Evolutionary conservation across 2,329 filamentous ascomycete species (phyloP), one percentile per base, ranked within the genome.

Genomic region (Tolypocladium amazonense): DNA sequence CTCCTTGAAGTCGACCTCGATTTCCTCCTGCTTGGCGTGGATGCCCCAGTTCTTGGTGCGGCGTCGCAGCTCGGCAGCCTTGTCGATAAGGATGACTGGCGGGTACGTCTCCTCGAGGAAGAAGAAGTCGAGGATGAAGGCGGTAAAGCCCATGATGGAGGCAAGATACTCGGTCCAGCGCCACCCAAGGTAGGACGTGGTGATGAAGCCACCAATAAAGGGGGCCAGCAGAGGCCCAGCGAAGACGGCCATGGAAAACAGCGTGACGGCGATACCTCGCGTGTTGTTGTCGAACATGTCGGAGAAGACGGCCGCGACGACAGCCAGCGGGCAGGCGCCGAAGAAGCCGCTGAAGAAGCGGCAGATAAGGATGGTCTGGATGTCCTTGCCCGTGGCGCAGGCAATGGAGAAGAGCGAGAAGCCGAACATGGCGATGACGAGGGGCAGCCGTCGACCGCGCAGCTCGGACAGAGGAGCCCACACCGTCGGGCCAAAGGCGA

Each of bases 261-360:
- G 61, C 11, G 76, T 75, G 58, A 78, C 72, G 59, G 75, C 73
- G 30, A 75, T 72, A 60, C 87, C 82, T 64, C 86, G 79, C 53
- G 80, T 82, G 63, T 78, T 76, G 72, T 87, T 85, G 72, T 85
- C 81, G 66, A 87, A 87, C 82, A 89, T 86, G 72, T 90, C 88
- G 27, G 84, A 85, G 72, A 89, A 89, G 58, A 89, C 84, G 61
- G 86, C 87, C 4, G 84, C 87, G 58, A 88, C 87, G 68, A 89
- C 79, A 65, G 89, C 81, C 50, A 90, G 73, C 2, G 86, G 84
- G 61, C 83, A 87, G 57, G 86, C 87, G 35, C 87, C 88, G 63
- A 88, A 88, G 69, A 89, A 88, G 56, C 89, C 89, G 61, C 77
- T 76, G 66, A 92, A 89, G 75, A 93, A 90, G 18, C 89, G 84